Evolutionary conservation across 2,329 filamentous ascomycete species (phyloP).

Genomic region (Aspergillus candidus): DNA sequence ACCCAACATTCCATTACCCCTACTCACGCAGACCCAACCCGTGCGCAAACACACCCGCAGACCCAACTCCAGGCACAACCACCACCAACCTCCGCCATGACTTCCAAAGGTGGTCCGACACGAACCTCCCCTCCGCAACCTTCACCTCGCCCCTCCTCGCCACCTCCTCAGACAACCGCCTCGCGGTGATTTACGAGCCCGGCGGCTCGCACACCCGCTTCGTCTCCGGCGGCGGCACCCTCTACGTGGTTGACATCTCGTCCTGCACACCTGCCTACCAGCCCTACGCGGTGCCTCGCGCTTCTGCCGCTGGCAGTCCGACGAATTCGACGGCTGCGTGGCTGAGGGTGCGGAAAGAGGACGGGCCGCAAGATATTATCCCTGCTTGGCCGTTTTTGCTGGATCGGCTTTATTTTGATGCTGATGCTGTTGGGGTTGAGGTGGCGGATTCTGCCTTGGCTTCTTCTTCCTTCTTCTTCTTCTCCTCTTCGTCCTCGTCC

Average conservation of each 20-base stretch:
- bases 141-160: slow-evolving; percentile 8
- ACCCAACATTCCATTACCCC: background rate
- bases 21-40: background rate
- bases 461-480: no score
- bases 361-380: no score
- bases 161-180: slow-evolving; percentile 11
- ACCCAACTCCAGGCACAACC: background rate
- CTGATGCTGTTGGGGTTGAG: no score
- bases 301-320: background rate
- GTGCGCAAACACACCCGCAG: background rate
- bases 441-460: no score
- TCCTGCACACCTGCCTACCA: slow-evolving; percentile 3
- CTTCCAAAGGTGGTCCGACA: slow-evolving; percentile 7
- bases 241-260: slow-evolving; percentile 14
- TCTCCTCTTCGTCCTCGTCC: no score
- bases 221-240: slow-evolving; percentile 12
- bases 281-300: background rate
- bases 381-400: no score
- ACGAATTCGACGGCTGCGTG: background rate
- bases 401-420: no score
- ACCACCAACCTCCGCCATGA: slow-evolving; percentile 5
- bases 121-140: slow-evolving; percentile 16
- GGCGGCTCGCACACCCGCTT: slow-evolving; percentile 10
- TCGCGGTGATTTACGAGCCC: slow-evolving; percentile 16
- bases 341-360: no score